phyloP scores from a whole-genome alignment of 371 early-diverging fungal genomes.

The Zychaea mexicana region DNA sequence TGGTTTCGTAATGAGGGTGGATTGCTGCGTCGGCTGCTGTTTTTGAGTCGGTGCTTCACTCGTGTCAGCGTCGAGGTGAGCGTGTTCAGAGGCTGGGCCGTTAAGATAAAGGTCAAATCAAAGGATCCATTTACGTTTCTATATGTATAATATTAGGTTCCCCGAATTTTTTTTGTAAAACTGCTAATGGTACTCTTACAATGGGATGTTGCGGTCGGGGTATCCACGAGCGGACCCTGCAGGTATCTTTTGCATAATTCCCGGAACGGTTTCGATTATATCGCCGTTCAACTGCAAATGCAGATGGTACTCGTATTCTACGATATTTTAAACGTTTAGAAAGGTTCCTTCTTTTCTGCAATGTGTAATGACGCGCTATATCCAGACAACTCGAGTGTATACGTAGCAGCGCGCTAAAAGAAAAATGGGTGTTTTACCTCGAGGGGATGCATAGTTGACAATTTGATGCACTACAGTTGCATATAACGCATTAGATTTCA shows the following conservation, averaged over 20 bases:
- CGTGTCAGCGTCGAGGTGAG: not conserved
- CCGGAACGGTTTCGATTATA: not conserved
- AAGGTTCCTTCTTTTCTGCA: not conserved
- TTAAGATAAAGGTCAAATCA: conserved; percentile 7
- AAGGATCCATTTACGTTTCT: conserved; percentile 4
- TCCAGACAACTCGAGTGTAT: too few relatives aligned
- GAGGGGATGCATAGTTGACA: conserved; percentile 12
- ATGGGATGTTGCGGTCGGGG: not conserved
- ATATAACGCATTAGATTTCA: too few relatives aligned
- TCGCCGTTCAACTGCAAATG: conserved; percentile 3
- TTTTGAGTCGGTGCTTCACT: not conserved
- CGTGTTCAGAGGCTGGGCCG: not conserved
- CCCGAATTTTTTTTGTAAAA: not conserved
- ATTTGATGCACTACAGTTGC: conserved; percentile 19
- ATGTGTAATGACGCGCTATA: too few relatives aligned
- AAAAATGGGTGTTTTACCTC: too few relatives aligned
- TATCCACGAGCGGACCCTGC: not conserved
- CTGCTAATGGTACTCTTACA: not conserved
- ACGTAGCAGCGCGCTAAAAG: too few relatives aligned
- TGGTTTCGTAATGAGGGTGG: not conserved
- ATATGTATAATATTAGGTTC: not conserved
- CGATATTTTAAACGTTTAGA: not conserved
- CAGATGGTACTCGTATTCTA: conserved; percentile 11
- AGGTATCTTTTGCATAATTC: conserved; percentile 4
- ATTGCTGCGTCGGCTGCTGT: not conserved